Evolutionary conservation across 148 eudicot species (phyloP).

Genomic region (Rhododendron mucronatum): DNA sequence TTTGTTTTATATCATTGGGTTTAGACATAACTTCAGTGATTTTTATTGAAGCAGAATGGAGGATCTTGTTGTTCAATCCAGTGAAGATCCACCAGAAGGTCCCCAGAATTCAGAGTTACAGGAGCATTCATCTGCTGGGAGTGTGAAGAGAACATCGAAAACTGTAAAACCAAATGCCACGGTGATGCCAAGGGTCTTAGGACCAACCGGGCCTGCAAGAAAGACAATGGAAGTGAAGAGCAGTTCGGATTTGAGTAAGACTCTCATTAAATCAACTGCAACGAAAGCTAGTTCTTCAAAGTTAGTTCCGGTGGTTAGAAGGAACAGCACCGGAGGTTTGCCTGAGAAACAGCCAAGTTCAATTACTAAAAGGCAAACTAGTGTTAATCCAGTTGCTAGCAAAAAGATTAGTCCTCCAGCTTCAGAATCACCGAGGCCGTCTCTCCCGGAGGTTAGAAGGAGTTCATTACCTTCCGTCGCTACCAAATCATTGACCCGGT

Average conservation of each 20-base stretch:
- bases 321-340: slow-evolving; percentile 77
- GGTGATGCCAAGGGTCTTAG: slow-evolving; percentile 22
- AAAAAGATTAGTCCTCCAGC: slow-evolving; percentile 27
- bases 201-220: slow-evolving; percentile 26
- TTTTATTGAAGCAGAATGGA: slow-evolving; percentile 28
- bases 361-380: slow-evolving; percentile 25
- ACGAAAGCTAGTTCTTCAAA: slow-evolving; percentile 42
- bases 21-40: neutral
- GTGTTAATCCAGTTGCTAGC: slow-evolving; percentile 25
- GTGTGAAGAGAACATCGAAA: slow-evolving; percentile 23
- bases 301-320: slow-evolving; percentile 45
- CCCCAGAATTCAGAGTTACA: slow-evolving; percentile 19
- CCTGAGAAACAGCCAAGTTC: slow-evolving; percentile 42
- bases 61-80: slow-evolving; percentile 20
- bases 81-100: slow-evolving; percentile 22
- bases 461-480: slow-evolving; percentile 39
- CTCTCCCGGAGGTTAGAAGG: slow-evolving; percentile 65
- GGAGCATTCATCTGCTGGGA: slow-evolving; percentile 24
- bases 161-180: slow-evolving; percentile 20
- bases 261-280: slow-evolving; percentile 29
- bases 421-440: slow-evolving; percentile 45
- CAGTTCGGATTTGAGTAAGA: slow-evolving; percentile 19
- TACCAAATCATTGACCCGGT: slow-evolving; percentile 24
- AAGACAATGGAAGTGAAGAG: slow-evolving; percentile 37
- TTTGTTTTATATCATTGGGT: neutral